Evolutionary conservation across 1,284 basidiomycete genomes (phyloP).

Genomic region (Volvariella volvacea): DNA sequence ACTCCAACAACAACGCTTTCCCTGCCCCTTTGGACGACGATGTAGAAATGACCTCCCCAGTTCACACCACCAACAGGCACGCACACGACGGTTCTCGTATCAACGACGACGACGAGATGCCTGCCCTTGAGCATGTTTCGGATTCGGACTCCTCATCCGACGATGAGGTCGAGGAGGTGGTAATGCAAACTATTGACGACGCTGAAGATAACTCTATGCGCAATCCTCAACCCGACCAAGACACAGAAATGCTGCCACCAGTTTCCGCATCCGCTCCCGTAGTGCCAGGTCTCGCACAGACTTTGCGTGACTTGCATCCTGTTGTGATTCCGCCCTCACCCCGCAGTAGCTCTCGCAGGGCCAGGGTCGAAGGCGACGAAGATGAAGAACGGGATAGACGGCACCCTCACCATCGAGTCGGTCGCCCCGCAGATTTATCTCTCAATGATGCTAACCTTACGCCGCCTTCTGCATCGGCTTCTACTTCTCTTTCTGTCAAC

Average conservation of each 20-base stretch:
- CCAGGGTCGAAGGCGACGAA: constrained; percentile 46
- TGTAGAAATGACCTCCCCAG: neutral
- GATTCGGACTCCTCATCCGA: constrained; percentile 24
- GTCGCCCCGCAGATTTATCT: constrained; percentile 4
- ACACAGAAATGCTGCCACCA: neutral
- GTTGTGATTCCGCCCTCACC: neutral
- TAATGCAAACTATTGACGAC: constrained; percentile 26
- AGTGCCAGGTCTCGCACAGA: constrained; percentile 12
- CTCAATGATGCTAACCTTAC: constrained; percentile 10
- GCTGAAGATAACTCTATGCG: constrained; percentile 17
- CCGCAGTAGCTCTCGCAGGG: constrained; percentile 30
- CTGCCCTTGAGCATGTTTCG: constrained; percentile 31
- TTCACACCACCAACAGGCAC: neutral
- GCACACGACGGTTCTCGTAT: constrained; percentile 6
- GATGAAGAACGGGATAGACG: constrained; percentile 50
- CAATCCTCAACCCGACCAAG: constrained; percentile 4
- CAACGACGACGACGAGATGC: constrained; percentile 28
- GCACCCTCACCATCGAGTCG: constrained; percentile 47
- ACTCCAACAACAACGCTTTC: no score
- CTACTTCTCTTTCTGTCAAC: constrained; percentile 6
- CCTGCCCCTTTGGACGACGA: neutral
- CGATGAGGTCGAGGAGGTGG: constrained; percentile 22
- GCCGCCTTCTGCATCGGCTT: constrained; percentile 8
- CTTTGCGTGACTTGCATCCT: neutral
- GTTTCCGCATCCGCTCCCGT: constrained; percentile 2